Percentiles rank a stretch among this genome's conserved stretches.
phyloP scores from a whole-genome alignment of 2,329 filamentous ascomycete species.

The Sclerotinia borealis region DNA sequence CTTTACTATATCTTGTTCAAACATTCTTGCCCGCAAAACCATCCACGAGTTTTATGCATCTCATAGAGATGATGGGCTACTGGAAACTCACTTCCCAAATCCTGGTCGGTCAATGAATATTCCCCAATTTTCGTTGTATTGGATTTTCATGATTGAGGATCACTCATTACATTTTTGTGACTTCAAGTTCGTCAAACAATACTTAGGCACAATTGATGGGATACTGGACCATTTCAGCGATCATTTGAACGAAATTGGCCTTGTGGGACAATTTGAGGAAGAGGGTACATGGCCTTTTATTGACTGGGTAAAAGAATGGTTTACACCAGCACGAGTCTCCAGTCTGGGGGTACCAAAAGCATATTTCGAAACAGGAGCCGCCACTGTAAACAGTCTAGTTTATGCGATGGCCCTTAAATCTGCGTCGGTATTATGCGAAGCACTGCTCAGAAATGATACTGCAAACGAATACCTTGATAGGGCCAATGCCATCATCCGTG shows the following conservation, averaged over 20 bases:
- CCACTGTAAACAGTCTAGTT: background rate
- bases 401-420: background rate
- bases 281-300: background rate
- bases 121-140: background rate
- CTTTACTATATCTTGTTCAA: slow-evolving; percentile 31
- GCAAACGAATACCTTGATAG: background rate
- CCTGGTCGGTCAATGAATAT: background rate
- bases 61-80: slow-evolving; percentile 22
- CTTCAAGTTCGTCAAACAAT: background rate
- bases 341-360: background rate
- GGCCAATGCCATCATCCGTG: background rate
- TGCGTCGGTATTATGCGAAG: background rate
- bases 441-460: background rate
- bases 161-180: background rate
- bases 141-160: slow-evolving; percentile 1
- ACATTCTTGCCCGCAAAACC: slow-evolving; percentile 32
- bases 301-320: slow-evolving; percentile 1
- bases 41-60: slow-evolving; percentile 17
- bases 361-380: background rate
- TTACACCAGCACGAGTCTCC: background rate
- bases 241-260: background rate
- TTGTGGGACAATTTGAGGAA: background rate
- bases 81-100: slow-evolving; percentile 32
- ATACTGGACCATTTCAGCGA: background rate
- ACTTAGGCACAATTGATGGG: background rate